These are phyloP conservation scores for Sarcodon aspratus DNA, from an alignment of 768 basidiomycete species.

Conservation along the genomic window DNA sequence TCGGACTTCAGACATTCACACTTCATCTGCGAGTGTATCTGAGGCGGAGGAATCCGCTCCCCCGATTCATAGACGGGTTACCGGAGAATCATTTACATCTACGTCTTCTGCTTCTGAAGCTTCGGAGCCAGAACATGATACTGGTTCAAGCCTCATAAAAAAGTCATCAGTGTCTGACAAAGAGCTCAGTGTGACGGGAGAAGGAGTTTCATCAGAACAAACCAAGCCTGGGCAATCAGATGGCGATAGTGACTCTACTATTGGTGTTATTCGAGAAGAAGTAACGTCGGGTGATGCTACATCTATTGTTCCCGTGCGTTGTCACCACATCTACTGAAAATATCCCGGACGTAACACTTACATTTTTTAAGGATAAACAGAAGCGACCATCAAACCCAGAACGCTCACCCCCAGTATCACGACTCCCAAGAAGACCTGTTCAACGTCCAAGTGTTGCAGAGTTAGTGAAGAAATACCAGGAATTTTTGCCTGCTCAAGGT, in stretches of 20 bases:
- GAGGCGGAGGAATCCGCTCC: slow-evolving; percentile 57
- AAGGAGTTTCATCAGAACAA: slow-evolving; percentile 7
- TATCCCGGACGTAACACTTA: no score
- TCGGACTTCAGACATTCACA: slow-evolving; percentile 42
- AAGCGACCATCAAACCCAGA: slow-evolving; percentile 4
- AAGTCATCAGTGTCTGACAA: slow-evolving; percentile 1
- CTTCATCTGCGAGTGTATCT: slow-evolving; percentile 51
- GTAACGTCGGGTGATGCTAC: no score
- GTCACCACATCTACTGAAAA: not conserved
- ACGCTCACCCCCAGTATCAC: slow-evolving; percentile 31
- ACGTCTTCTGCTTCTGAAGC: slow-evolving; percentile 61
- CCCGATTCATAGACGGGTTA: slow-evolving; percentile 32
- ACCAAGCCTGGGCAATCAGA: slow-evolving; percentile 34
- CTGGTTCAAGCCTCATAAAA: slow-evolving; percentile 12
- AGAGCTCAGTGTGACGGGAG: slow-evolving; percentile 8
- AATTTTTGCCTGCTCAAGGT: slow-evolving; percentile 61
- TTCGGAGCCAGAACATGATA: slow-evolving; percentile 46
- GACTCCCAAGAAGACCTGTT: slow-evolving; percentile 47
- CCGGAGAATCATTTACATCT: slow-evolving; percentile 39
- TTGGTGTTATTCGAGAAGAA: slow-evolving; percentile 37
- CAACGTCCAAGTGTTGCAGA: slow-evolving; percentile 70
- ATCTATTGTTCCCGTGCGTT: not conserved
- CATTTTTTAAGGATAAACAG: not conserved
- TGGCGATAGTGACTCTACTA: slow-evolving; percentile 77
- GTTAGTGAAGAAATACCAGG: slow-evolving; percentile 72